Conservation (phyloP, 2,329 filamentous ascomycete genomes). For the Alternaria arbusti region DNA sequence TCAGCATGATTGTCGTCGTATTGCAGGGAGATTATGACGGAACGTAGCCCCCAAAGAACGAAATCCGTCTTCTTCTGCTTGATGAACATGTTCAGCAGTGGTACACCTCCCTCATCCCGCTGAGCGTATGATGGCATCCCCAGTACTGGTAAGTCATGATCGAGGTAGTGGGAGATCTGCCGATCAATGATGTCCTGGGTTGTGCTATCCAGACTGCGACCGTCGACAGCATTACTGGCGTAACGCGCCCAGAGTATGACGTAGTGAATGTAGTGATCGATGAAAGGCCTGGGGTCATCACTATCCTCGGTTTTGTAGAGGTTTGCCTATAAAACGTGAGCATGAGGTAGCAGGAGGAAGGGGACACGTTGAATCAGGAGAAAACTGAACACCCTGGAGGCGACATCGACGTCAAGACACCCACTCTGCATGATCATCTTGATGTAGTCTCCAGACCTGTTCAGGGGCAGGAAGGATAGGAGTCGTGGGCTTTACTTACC, state of each 20-base stretch:
- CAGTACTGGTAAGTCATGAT: conserved; percentile 3
- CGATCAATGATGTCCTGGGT: conserved; percentile 12
- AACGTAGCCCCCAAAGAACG: conserved; percentile 32
- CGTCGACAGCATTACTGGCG: conserved; percentile 31
- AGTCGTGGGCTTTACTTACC: conserved; percentile 15
- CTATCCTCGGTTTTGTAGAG: conserved; percentile 6
- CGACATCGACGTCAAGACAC: not conserved
- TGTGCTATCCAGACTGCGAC: conserved; percentile 15
- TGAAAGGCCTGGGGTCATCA: conserved; percentile 20
- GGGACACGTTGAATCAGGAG: not conserved
- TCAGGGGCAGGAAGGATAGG: not conserved
- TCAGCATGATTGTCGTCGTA: conserved; percentile 20
- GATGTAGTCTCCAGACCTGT: not conserved
- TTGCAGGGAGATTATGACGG: conserved; percentile 30
- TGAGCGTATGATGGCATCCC: conserved; percentile 3
- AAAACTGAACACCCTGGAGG: not conserved
- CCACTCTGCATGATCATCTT: not conserved
- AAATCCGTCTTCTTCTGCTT: conserved; percentile 30
- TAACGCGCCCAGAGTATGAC: conserved; percentile 36
- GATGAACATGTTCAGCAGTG: conserved; percentile 13
- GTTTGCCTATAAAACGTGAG: conserved; percentile 13
- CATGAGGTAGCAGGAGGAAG: not conserved
- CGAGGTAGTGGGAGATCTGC: conserved; percentile 14
- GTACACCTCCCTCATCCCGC: not conserved
- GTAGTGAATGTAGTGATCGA: conserved; percentile 27